Evolutionary conservation across 257 asterid species (phyloP).

Genomic region (Parsonsia alboflavescens): DNA sequence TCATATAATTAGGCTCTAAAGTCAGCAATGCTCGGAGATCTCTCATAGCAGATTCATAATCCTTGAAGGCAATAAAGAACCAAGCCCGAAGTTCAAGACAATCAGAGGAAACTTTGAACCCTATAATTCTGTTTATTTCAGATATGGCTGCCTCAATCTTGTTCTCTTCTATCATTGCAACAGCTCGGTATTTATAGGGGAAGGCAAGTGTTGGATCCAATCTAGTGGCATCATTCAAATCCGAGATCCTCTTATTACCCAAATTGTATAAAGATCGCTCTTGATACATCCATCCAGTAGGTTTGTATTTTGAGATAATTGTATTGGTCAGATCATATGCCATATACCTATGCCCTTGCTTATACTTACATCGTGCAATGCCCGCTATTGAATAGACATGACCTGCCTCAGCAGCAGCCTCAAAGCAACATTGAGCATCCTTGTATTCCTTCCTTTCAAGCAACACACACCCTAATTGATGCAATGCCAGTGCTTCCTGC

Average conservation of each 20-base stretch:
- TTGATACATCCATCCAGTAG: conserved; percentile 50
- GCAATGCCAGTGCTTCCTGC: conserved; percentile 39
- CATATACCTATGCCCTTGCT: conserved; percentile 34
- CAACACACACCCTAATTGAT: conserved; percentile 44
- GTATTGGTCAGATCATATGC: conserved; percentile 35
- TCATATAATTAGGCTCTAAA: conserved; percentile 40
- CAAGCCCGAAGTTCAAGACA: conserved; percentile 47
- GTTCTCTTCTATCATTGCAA: conserved; percentile 37
- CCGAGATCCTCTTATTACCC: conserved; percentile 35
- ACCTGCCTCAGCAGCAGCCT: conserved; percentile 36
- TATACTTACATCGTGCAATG: conserved; percentile 38
- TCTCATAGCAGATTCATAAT: conserved; percentile 41
- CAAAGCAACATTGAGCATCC: conserved; percentile 40
- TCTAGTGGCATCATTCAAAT: conserved; percentile 42
- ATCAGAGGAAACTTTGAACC: conserved; percentile 44
- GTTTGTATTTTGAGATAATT: conserved; percentile 27
- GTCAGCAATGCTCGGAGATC: conserved; percentile 44
- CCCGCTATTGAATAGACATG: conserved; percentile 43
- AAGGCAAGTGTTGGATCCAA: conserved; percentile 45
- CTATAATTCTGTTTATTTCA: conserved; percentile 37
- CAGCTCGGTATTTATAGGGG: conserved; percentile 45
- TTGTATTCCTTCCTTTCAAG: conserved; percentile 35
- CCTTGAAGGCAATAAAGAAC: conserved; percentile 38
- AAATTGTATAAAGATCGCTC: conserved; percentile 40
- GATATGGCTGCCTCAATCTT: conserved; percentile 33